A percentile compares a stretch with the other conserved stretches of the same genome.
These are phyloP conservation scores for Botrytis squamosa DNA, from an alignment of 2,329 filamentous ascomycete species.

Conservation along the genomic window DNA sequence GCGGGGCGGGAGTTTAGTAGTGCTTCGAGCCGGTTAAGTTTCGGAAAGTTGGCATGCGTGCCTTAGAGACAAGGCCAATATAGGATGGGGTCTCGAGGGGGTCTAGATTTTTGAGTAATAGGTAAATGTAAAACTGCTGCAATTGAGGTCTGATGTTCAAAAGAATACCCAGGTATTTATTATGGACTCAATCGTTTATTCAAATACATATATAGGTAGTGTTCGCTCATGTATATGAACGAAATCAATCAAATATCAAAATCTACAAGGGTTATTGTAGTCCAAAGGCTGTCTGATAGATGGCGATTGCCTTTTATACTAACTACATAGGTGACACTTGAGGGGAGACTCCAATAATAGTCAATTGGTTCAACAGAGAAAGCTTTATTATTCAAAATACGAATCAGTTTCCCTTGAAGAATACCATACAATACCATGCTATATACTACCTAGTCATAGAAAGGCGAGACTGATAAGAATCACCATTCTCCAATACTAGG, in stretches of 20 bases:
- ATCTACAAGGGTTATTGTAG: background rate
- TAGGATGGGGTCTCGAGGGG: background rate
- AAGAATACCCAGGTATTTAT: background rate
- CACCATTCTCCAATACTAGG: background rate
- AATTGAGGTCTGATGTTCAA: background rate
- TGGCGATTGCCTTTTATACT: background rate
- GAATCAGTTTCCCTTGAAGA: background rate
- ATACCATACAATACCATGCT: background rate
- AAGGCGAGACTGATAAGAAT: background rate
- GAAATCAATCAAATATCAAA: background rate
- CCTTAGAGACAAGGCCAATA: constrained; percentile 1
- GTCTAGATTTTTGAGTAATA: background rate
- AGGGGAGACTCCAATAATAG: background rate
- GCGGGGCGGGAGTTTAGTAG: background rate
- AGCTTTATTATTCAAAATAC: background rate
- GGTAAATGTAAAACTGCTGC: background rate
- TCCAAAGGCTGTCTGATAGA: background rate
- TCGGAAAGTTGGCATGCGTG: background rate
- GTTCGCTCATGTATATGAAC: background rate
- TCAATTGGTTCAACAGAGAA: background rate
- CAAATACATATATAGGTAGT: background rate
- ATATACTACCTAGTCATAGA: background rate
- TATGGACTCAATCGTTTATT: background rate
- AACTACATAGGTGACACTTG: background rate
- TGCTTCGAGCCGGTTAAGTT: background rate